phyloP scores from a whole-genome alignment of 75 land plant genomes.

The Sequoiadendron giganteum region DNA sequence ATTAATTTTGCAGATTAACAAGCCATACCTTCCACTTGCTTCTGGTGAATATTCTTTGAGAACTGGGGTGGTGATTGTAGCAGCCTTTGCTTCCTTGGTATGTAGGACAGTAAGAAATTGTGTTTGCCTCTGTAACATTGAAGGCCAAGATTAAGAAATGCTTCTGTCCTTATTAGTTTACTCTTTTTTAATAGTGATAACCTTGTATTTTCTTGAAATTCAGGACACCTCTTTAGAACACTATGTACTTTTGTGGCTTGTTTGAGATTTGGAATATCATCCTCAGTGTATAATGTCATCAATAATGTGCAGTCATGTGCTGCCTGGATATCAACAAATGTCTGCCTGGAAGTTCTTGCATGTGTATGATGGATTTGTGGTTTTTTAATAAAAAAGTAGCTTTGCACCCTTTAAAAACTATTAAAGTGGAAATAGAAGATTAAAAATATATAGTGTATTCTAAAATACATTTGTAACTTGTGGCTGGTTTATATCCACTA shows the following conservation, averaged over 20 bases:
- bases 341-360: neutral
- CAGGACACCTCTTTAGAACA: neutral
- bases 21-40: constrained; percentile 95
- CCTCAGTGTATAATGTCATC: neutral
- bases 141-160: neutral
- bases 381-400: neutral
- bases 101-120: constrained; percentile 6
- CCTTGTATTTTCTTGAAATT: neutral
- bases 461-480: neutral
- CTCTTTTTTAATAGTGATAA: neutral
- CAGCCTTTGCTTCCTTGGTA: constrained; percentile 78
- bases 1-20: constrained; percentile 72
- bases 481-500: neutral
- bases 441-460: neutral
- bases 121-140: neutral
- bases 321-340: constrained; percentile 1
- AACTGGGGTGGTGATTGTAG: constrained; percentile 63
- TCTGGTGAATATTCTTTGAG: constrained; percentile 88
- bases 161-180: neutral
- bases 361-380: neutral
- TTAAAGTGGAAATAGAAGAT: neutral
- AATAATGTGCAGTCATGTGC: neutral
- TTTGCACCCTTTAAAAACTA: neutral
- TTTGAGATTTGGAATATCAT: too few relatives aligned
- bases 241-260: too few relatives aligned